Base-by-base conservation (phyloP, 1,139 yeast genomes). In the Candida tetrigidarum region DNA sequence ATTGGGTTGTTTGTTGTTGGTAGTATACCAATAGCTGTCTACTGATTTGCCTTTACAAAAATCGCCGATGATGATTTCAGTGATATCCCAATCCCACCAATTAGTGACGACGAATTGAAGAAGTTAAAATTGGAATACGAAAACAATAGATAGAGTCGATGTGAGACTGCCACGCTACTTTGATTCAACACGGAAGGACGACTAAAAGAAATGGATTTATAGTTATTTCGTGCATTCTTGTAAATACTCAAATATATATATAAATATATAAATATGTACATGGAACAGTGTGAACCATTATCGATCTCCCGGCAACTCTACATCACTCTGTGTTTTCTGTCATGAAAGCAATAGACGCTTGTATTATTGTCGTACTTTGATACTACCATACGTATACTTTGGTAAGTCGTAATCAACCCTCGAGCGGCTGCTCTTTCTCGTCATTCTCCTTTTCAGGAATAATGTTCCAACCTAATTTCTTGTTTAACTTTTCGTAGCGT, bases 11-110 rank as follows among this genome's bases (percentile, higher is more conserved):
- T 74, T 15, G 64, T 78, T 0, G 71, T 88, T 18, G 67, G 83
- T 15, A 78, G 85, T 12, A 67, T 89, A 42, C 85, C 95, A 4
- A 69, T 79, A 15, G 84, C 86, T 30, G 85, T 89, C 18, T 91
- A 89, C 64, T 56, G 65, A 44, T 91, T 88, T 73, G 88, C 97
- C 0, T 86, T 82, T 74, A 69, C 73, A 44, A 79, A 82, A 60
- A 77, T 92, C 60, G 82, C 82, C 52, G 81, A 81, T 51, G 97
- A 91, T 61, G 97, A 92, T 55, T 89, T 92, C 62, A 80, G 77
- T 41, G 97, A 91, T 63, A 87, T 92, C 56, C 97, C 97, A 42
- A 84, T 92, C 53, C 98, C 98, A 41, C 97, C 97, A 23, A 78
- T 92, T 53, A 79, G 85, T 37, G 96, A 88, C 49, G 83, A 77